phyloP scores from a whole-genome alignment of 2,329 filamentous ascomycete species.

The Elsinoe ampelina region DNA sequence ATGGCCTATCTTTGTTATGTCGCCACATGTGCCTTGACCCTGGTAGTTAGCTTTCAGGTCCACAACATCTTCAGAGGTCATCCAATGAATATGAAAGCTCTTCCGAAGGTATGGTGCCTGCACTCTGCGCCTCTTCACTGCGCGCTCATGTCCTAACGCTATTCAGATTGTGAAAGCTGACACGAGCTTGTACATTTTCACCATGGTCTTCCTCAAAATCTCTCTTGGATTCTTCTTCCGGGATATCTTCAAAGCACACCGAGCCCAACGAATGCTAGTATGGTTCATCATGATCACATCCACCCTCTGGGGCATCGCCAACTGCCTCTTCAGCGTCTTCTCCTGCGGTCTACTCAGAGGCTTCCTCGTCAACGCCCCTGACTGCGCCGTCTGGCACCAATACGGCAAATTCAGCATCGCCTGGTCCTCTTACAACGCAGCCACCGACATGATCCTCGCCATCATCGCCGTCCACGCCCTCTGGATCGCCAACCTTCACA shows the following conservation, averaged over 20 bases:
- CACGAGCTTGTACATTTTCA: constrained; percentile 35
- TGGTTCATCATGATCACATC: constrained; percentile 36
- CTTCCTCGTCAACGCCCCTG: constrained; percentile 23
- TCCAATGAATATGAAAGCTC: not conserved
- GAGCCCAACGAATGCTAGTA: constrained; percentile 34
- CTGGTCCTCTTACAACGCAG: constrained; percentile 24
- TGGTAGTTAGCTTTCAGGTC: not conserved
- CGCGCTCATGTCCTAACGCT: not conserved
- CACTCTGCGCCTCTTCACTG: not conserved
- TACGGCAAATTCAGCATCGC: constrained; percentile 13
- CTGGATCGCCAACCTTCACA: constrained; percentile 18
- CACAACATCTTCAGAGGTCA: not conserved
- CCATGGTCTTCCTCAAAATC: constrained; percentile 38
- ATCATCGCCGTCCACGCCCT: constrained; percentile 29
- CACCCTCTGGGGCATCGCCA: constrained; percentile 34
- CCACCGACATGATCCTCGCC: constrained; percentile 30
- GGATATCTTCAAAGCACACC: constrained; percentile 35
- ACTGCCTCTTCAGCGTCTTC: constrained; percentile 41
- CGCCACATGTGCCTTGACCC: not conserved
- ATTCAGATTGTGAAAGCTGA: not conserved
- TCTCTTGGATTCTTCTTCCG: constrained; percentile 43
- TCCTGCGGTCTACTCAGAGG: constrained; percentile 44
- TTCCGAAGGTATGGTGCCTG: not conserved
- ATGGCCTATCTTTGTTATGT: not conserved
- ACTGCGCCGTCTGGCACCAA: constrained; percentile 12